phyloP scores from a whole-genome alignment of 192 early-diverging fungal species.

The Gigaspora rosea region DNA sequence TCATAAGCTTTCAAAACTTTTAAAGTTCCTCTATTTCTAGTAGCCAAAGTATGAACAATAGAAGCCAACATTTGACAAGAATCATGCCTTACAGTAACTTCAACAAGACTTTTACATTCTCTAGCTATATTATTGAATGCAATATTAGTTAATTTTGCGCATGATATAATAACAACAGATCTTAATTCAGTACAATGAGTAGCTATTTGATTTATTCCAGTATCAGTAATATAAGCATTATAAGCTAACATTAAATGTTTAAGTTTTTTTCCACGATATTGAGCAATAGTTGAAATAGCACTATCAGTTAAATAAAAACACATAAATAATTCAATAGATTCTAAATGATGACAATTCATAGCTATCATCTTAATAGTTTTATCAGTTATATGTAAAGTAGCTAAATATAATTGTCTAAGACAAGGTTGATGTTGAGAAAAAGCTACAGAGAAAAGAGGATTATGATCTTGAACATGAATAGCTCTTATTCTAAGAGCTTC shows the following conservation, averaged over 20 bases:
- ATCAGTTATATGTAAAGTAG: conserved; percentile 1
- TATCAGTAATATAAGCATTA: conserved; percentile 12
- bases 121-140: not conserved
- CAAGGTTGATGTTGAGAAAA: not conserved
- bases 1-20: conserved; percentile 22
- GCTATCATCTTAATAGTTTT: not conserved
- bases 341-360: conserved; percentile 8
- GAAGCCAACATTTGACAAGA: conserved; percentile 9
- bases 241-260: conserved; percentile 25
- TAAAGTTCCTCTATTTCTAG: conserved; percentile 16
- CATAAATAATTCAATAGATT: conserved; percentile 15
- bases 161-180: not conserved
- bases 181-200: conserved; percentile 5
- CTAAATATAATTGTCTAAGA: conserved; percentile 10
- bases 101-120: conserved; percentile 7
- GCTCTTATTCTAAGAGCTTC: conserved; percentile 6
- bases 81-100: conserved; percentile 5
- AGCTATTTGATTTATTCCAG: not conserved
- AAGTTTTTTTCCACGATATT: not conserved
- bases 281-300: not conserved
- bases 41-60: conserved; percentile 13
- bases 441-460: not conserved
- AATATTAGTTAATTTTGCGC: not conserved
- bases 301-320: conserved; percentile 10
- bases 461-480: not conserved